These are phyloP conservation scores for Ulota crispa DNA, from an alignment of 225 moss, liverwort and hornwort genomes.

Conservation along the genomic window DNA sequence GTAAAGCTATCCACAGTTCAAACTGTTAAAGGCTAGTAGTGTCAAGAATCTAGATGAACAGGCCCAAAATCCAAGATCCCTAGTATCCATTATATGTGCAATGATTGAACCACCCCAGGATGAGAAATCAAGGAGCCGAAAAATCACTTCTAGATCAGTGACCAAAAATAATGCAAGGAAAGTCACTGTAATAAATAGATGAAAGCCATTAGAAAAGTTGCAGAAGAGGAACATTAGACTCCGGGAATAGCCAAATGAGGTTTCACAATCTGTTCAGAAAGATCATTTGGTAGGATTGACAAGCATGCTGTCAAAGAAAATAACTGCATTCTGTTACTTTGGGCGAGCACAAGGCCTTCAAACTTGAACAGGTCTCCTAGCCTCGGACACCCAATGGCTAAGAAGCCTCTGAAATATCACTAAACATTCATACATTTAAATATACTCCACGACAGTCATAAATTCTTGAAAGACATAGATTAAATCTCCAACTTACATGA, in stretches of 20 bases:
- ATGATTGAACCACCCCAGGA: neutral
- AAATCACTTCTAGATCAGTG: neutral
- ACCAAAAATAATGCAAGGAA: neutral
- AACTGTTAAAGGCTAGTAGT: slow-evolving; percentile 4
- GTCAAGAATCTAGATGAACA: neutral
- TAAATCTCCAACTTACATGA: slow-evolving; percentile 60
- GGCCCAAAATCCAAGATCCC: neutral
- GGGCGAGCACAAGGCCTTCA: neutral
- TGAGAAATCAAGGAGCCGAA: slow-evolving; percentile 9
- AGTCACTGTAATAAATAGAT: neutral
- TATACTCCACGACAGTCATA: neutral
- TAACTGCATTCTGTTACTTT: neutral
- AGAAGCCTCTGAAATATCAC: neutral
- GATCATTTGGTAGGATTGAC: neutral
- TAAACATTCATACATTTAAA: neutral
- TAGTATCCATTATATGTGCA: neutral
- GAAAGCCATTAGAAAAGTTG: neutral
- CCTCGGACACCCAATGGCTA: neutral
- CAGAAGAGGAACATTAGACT: neutral
- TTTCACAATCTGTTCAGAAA: neutral
- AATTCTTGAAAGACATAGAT: slow-evolving; percentile 5
- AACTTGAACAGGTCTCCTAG: neutral
- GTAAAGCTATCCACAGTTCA: neutral
- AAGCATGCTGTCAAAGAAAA: neutral
- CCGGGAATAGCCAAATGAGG: neutral